These are phyloP conservation scores for Daucus carota DNA, from an alignment of 129 eudicot genomes.

Conservation along the genomic window DNA sequence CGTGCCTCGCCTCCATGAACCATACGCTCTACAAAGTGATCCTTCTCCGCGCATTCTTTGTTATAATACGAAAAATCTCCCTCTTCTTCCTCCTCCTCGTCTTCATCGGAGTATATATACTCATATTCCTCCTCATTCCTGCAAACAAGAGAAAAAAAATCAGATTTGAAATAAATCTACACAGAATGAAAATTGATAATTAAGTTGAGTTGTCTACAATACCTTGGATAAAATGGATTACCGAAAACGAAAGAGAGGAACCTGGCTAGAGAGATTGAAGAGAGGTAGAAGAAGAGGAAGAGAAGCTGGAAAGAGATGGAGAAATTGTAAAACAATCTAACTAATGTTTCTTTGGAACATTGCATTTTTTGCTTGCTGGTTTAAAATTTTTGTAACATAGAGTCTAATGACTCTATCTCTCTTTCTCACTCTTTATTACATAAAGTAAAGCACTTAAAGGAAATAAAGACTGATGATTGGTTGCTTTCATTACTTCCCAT, in stretches of 20 bases:
- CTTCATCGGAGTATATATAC: conserved; percentile 28
- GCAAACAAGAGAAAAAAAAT: conserved; percentile 12
- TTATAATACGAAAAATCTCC: conserved; percentile 23
- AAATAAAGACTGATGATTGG: conserved; percentile 21
- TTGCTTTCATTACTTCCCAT: conserved; percentile 27
- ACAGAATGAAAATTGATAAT: neutral
- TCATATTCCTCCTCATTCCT: conserved; percentile 58
- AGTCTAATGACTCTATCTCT: conserved; percentile 13
- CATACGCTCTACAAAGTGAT: conserved; percentile 35
- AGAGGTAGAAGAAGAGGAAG: conserved; percentile 77
- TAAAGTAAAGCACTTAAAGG: conserved; percentile 20
- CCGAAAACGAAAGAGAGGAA: conserved; percentile 49
- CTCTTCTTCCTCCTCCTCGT: conserved; percentile 36
- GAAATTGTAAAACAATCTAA: conserved; percentile 68
- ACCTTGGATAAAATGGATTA: conserved; percentile 59
- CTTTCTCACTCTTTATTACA: conserved; percentile 18
- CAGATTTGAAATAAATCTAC: neutral
- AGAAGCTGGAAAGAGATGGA: conserved; percentile 66
- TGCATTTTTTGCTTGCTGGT: conserved; percentile 43
- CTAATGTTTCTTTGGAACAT: conserved; percentile 74
- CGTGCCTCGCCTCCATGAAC: conserved; percentile 21
- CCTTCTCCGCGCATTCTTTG: conserved; percentile 18
- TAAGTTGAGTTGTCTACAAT: too few relatives aligned
- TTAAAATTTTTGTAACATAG: neutral
- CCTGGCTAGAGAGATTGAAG: conserved; percentile 57